Evolutionary conservation across 108 stramenopile genomes (phyloP).

Genomic region (Skeletonema tropicum): DNA sequence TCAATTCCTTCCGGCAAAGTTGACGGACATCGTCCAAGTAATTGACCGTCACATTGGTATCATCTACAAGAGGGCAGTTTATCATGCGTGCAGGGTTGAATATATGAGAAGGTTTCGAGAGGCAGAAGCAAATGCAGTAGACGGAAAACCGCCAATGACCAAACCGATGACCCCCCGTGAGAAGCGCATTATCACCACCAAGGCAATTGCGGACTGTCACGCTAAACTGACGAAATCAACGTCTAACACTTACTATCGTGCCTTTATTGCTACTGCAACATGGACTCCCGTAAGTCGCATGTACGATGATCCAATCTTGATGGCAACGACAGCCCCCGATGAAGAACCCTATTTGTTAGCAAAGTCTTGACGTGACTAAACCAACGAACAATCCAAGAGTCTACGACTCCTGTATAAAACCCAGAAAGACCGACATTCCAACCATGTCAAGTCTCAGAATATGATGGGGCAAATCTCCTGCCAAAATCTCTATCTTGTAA

Average conservation of each 20-base stretch:
- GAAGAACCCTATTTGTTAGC: too few species aligned
- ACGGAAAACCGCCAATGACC: not conserved
- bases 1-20: not conserved
- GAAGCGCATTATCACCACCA: conserved; percentile 4
- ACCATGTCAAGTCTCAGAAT: too few species aligned
- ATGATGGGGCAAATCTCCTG: too few species aligned
- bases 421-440: too few species aligned
- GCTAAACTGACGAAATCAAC: not conserved
- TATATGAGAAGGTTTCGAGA: not conserved
- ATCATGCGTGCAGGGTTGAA: not conserved
- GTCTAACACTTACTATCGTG: not conserved
- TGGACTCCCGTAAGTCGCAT: not conserved
- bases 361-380: too few species aligned
- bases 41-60: conserved; percentile 4
- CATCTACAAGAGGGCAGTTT: not conserved
- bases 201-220: conserved; percentile 1
- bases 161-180: not conserved
- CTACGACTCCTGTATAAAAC: too few species aligned
- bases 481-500: too few species aligned
- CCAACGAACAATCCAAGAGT: too few species aligned
- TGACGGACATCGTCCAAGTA: not conserved
- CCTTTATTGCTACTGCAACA: not conserved
- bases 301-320: not conserved
- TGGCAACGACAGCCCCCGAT: too few species aligned
- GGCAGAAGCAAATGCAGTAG: not conserved